Conservation (phyloP, 148 eudicot genomes). For the Salicornia ramosissima region DNA sequence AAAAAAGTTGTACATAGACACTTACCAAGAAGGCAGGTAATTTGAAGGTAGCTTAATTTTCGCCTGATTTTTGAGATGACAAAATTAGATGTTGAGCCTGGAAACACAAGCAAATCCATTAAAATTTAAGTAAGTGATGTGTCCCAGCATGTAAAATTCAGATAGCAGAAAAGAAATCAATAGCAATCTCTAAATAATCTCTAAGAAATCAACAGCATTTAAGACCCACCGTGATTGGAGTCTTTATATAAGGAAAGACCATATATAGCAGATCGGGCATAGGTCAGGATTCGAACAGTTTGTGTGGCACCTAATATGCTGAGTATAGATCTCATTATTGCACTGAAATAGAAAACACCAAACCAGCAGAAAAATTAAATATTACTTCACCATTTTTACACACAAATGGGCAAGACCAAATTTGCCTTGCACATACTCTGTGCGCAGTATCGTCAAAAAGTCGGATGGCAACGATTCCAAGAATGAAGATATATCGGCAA, state of each 20-base stretch:
- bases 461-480: conserved; percentile 88
- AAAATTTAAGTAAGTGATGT: background rate
- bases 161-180: background rate
- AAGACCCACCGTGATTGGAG: conserved; percentile 47
- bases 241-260: conserved; percentile 50
- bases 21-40: conserved; percentile 49
- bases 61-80: conserved; percentile 28
- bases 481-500: conserved; percentile 77
- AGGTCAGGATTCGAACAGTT: conserved; percentile 51
- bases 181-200: background rate
- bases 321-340: conserved; percentile 61
- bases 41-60: conserved; percentile 31
- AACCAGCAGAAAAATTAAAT: background rate
- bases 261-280: conserved; percentile 64
- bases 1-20: background rate
- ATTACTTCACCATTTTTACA: background rate
- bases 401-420: background rate
- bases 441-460: conserved; percentile 57
- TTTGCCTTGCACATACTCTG: conserved; percentile 50
- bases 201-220: background rate
- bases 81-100: conserved; percentile 28
- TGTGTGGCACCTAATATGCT: conserved; percentile 65
- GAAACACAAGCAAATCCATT: conserved; percentile 14
- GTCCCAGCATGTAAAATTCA: background rate
- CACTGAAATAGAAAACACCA: conserved; percentile 52